Conservation (phyloP, 371 early-diverging fungal species). For the Mortierella sp. region DNA sequence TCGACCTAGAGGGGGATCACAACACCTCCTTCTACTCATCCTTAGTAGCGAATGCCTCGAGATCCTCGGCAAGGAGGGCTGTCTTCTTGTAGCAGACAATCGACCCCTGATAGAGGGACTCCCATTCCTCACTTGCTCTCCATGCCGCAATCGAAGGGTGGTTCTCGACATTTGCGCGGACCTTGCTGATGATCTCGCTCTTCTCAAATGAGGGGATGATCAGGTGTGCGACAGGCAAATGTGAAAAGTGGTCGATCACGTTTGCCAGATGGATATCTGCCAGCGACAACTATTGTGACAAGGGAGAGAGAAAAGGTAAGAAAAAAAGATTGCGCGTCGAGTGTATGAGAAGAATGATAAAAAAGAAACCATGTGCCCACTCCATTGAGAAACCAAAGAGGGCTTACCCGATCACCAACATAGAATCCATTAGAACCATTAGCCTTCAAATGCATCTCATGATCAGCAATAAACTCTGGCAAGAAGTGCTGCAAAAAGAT, state of each 20-base stretch:
- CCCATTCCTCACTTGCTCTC: slow-evolving; percentile 27
- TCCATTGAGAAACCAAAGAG: neutral
- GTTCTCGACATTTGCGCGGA: slow-evolving; percentile 30
- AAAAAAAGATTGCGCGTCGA: neutral
- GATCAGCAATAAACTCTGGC: slow-evolving; percentile 30
- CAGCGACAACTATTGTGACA: slow-evolving; percentile 19
- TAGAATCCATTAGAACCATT: slow-evolving; percentile 45
- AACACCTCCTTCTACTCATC: neutral
- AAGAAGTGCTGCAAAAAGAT: slow-evolving; percentile 22
- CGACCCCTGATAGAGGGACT: slow-evolving; percentile 18
- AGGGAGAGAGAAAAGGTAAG: neutral
- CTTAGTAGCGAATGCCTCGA: neutral
- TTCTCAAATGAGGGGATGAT: slow-evolving; percentile 22
- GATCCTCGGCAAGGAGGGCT: slow-evolving; percentile 15
- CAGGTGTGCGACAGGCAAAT: slow-evolving; percentile 17
- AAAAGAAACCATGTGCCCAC: neutral
- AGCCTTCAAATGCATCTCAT: slow-evolving; percentile 38
- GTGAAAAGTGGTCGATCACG: slow-evolving; percentile 38
- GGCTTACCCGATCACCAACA: slow-evolving; percentile 34
- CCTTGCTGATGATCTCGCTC: slow-evolving; percentile 21
- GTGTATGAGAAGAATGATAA: neutral
- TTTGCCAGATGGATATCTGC: slow-evolving; percentile 51
- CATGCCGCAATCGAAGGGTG: slow-evolving; percentile 26
- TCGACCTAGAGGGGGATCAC: no score
- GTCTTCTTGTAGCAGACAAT: slow-evolving; percentile 19